Base-by-base conservation (phyloP, 179 eudicot species). In the Beta corolliflora region DNA sequence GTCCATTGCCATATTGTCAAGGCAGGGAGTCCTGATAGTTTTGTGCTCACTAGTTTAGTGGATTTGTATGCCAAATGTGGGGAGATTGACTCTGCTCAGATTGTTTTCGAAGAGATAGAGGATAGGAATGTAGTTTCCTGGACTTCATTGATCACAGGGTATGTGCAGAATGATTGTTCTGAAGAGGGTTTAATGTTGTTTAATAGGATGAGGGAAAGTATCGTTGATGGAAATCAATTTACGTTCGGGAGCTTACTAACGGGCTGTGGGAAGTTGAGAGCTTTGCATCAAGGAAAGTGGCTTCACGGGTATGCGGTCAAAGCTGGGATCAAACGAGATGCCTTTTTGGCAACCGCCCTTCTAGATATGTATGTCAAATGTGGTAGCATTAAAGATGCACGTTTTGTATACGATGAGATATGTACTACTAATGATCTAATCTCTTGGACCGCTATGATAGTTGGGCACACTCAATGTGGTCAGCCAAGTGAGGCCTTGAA, bases 261-360 rank as follows among this genome's bases (percentile, higher is more conserved):
- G 0, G 95, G 91, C 3, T 94, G 97, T 80, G 86, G 89, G 23
- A 92, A 91, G 71, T 81, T 91, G 78, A 87, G 94, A 69, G 91
- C 95, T 87, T 85, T 95, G 66, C 98, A 93, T 90, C 97, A 95
- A 83, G 98, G 98, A 75, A 93, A 87, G 77, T 95, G 97, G 97
- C 86, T 91, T 82, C 98, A 95, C 82, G 97, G 98, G 69, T 88
- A 81, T 80, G n/a, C 89, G 67, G 88, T 92, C 41, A 93, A 92
- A 88, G 87, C 80, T 29, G 96, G 93, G 44, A 87, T 88, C 44
- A 71, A 81, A 83, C 46, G 86, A 65, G 87, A 87, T 87, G 81
- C 92, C 14, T 83, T 84, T 75, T 78, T 95, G 56, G 83, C 89
- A n/a, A 86, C 95, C 2, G 79, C 92, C 58, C 88, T 95, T 77